Base-by-base conservation (phyloP, 2,329 filamentous ascomycete species). In the Fusarium devonianum region DNA sequence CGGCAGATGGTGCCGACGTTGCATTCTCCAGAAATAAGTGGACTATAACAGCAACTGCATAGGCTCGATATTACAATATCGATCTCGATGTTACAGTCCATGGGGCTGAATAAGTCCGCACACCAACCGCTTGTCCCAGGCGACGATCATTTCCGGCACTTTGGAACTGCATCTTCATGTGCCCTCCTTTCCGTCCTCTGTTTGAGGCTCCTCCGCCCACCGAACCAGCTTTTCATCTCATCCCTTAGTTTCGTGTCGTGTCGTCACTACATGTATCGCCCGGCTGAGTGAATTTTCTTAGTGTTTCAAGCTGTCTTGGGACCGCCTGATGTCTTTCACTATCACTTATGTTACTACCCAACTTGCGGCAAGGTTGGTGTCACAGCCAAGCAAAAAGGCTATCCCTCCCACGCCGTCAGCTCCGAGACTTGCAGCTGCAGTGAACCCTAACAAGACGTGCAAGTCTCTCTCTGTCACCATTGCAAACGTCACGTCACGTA, bases 351-450 rank as follows among this genome's bases (percentile, higher is more conserved):
- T 28, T 40, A 48, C 44, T 32, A 25, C 12, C 23, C 9, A 25
- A 25, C 23, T n/a, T n/a, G n/a, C n/a, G n/a, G n/a, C n/a, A n/a
- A n/a, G n/a, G n/a, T n/a, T n/a, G n/a, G n/a, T n/a, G n/a, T n/a
- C n/a, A n/a, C n/a, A n/a, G 23, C 48, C 39, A 12, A 33, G 35
- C 22, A 56, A 33, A 19, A 17, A 30, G 16, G 22, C 29, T 35
- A 14, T 43, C 32, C 40, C 28, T 25, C 35, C 52, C 56, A 57
- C 52, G 42, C 42, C 34, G 35, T 49, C 42, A 42, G 57, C 32
- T 49, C 39, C 56, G 47, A 40, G 51, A 59, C 52, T 33, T 42
- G 38, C 56, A 53, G 40, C 35, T 57, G 47, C 39, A 36, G 56
- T 60, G 56, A 46, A 26, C 42, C 52, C 36, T 33, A 53, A 42